Evolutionary conservation across 2,329 filamentous ascomycete genomes (phyloP).

Genomic region (Aspergillus novoparasiticus): DNA sequence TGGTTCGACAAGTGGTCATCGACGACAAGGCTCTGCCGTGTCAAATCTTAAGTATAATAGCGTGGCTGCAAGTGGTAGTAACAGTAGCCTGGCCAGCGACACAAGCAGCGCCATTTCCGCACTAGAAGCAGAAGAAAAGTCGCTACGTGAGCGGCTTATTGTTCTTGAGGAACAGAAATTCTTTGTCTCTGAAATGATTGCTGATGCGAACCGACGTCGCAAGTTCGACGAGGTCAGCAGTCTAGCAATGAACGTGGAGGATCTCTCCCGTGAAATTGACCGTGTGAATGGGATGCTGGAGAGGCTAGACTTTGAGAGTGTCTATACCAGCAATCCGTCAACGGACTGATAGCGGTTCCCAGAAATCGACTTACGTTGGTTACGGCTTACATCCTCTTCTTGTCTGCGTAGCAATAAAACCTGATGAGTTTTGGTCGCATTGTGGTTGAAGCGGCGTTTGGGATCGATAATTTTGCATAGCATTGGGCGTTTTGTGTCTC

Average conservation of each 20-base stretch:
- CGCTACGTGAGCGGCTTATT: slow-evolving; percentile 75
- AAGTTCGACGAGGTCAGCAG: slow-evolving; percentile 86
- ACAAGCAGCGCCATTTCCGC: slow-evolving; percentile 63
- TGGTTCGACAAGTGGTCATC: slow-evolving; percentile 24
- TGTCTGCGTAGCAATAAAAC: background rate
- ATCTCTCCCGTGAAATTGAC: slow-evolving; percentile 77
- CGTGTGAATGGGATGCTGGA: slow-evolving; percentile 65
- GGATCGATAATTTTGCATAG: slow-evolving; percentile 6
- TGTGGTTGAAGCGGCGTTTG: background rate
- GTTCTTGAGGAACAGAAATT: slow-evolving; percentile 91
- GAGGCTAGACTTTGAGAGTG: slow-evolving; percentile 64
- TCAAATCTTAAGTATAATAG: slow-evolving; percentile 62
- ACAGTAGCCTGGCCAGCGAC: slow-evolving; percentile 55
- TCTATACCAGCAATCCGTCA: slow-evolving; percentile 42
- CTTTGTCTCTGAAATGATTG: slow-evolving; percentile 83
- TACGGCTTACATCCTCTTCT: background rate
- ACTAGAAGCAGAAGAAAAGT: slow-evolving; percentile 81
- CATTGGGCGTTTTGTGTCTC: slow-evolving; percentile 6
- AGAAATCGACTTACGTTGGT: background rate
- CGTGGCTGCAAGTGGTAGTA: slow-evolving; percentile 52
- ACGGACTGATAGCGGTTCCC: background rate
- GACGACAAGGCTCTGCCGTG: slow-evolving; percentile 50
- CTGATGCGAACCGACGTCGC: slow-evolving; percentile 71
- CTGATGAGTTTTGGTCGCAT: slow-evolving; percentile 1
- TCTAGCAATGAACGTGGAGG: slow-evolving; percentile 76